Evolutionary conservation across 345 rosid genomes (phyloP).

Genomic region (Passiflora organensis): DNA sequence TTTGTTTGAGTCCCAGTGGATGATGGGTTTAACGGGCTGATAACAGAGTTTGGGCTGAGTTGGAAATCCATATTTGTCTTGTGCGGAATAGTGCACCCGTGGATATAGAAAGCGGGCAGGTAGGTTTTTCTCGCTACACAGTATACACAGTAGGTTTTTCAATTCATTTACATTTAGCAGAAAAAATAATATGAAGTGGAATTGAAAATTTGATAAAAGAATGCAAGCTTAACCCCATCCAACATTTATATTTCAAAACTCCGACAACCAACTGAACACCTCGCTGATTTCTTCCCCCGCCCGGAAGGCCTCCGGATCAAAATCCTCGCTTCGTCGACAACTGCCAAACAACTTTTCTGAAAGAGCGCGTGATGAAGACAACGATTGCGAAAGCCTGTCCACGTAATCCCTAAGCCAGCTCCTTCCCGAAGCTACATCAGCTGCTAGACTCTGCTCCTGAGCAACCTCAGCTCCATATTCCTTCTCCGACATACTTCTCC

Average conservation of each 20-base stretch:
- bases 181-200: background rate
- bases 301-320: conserved; percentile 54
- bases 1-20: too few relatives aligned
- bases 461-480: conserved; percentile 16
- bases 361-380: conserved; percentile 66
- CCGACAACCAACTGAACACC: conserved; percentile 85
- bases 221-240: background rate
- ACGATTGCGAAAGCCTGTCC: conserved; percentile 60
- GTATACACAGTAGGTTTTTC: too few relatives aligned
- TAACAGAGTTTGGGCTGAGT: too few relatives aligned
- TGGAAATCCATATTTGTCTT: too few relatives aligned
- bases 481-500: conserved; percentile 49
- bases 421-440: conserved; percentile 50
- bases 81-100: too few relatives aligned
- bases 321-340: conserved; percentile 73
- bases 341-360: conserved; percentile 85
- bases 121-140: too few relatives aligned
- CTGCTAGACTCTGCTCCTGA: conserved; percentile 42
- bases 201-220: too few relatives aligned
- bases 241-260: conserved; percentile 33
- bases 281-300: conserved; percentile 89
- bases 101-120: too few relatives aligned
- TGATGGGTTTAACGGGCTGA: too few relatives aligned
- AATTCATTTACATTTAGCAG: too few relatives aligned
- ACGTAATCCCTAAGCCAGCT: conserved; percentile 84